Conservation (phyloP, 1,139 yeast species). For the Arxiozyma telluris region DNA sequence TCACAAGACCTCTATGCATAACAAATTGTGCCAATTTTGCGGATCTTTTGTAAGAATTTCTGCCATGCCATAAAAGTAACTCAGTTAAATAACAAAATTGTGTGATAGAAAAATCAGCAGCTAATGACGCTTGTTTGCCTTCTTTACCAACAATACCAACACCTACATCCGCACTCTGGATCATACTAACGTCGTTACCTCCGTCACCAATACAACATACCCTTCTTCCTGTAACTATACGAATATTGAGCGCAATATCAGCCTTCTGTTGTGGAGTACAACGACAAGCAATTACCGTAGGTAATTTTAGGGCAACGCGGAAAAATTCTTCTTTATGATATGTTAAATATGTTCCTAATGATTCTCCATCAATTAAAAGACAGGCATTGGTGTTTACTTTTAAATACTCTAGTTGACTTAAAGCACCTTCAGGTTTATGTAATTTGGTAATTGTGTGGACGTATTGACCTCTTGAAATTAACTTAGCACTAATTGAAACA, state of each 20-base stretch:
- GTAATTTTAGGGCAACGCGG: slow-evolving; percentile 62
- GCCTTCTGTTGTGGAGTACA: slow-evolving; percentile 99
- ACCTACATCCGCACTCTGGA: slow-evolving; percentile 97
- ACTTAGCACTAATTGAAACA: slow-evolving; percentile 88
- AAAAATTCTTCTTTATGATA: slow-evolving; percentile 65
- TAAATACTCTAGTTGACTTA: slow-evolving; percentile 64
- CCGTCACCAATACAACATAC: slow-evolving; percentile 99
- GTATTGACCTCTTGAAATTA: slow-evolving; percentile 87
- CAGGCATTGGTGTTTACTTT: slow-evolving; percentile 62
- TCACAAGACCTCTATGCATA: slow-evolving; percentile 89
- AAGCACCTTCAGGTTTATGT: slow-evolving; percentile 52
- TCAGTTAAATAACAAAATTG: slow-evolving; percentile 87
- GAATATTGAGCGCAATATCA: slow-evolving; percentile 76
- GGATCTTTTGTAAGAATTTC: slow-evolving; percentile 91
- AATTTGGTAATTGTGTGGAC: slow-evolving; percentile 77
- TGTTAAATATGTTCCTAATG: slow-evolving; percentile 60
- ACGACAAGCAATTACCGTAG: slow-evolving; percentile 94
- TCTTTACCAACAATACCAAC: slow-evolving; percentile 99
- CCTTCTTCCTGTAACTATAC: slow-evolving; percentile 71
- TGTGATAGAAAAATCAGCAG: slow-evolving; percentile 91
- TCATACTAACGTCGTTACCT: slow-evolving; percentile 98
- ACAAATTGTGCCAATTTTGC: slow-evolving; percentile 94
- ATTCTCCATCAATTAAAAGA: slow-evolving; percentile 88
- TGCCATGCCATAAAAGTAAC: slow-evolving; percentile 91
- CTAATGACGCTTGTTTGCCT: slow-evolving; percentile 93